These are phyloP conservation scores for Didymella pomorum DNA, from an alignment of 2,329 filamentous ascomycete species.

Conservation along the genomic window DNA sequence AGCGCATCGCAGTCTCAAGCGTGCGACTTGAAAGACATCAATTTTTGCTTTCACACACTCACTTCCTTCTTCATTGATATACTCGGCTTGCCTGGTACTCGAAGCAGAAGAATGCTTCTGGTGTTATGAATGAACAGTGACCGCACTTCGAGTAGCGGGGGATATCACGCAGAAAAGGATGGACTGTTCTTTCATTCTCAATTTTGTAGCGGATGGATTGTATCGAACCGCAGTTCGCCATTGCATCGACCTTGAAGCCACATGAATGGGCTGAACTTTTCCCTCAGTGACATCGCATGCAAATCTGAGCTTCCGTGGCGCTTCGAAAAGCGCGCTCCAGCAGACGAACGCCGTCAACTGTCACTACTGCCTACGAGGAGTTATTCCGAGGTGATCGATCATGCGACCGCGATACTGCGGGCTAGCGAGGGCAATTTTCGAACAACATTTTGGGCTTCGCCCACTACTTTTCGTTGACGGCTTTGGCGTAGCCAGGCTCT, in stretches of 20 bases:
- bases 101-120: background rate
- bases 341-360: background rate
- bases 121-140: background rate
- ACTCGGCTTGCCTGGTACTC: background rate
- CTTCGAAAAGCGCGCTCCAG: background rate
- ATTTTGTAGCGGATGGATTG: background rate
- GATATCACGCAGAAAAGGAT: background rate
- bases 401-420: no score
- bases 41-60: no score
- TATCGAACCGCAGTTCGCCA: background rate
- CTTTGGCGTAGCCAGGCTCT: background rate
- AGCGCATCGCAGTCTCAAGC: no score
- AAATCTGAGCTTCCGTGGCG: background rate
- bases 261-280: background rate
- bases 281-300: background rate
- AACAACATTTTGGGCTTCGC: background rate
- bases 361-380: background rate
- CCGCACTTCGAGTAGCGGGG: background rate
- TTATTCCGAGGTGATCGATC: background rate
- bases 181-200: background rate
- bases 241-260: background rate
- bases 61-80: no score
- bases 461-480: background rate
- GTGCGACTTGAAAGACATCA: no score
- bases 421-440: background rate